Evolutionary conservation across 345 rosid species (phyloP).

Genomic region (Pistacia integerrima): DNA sequence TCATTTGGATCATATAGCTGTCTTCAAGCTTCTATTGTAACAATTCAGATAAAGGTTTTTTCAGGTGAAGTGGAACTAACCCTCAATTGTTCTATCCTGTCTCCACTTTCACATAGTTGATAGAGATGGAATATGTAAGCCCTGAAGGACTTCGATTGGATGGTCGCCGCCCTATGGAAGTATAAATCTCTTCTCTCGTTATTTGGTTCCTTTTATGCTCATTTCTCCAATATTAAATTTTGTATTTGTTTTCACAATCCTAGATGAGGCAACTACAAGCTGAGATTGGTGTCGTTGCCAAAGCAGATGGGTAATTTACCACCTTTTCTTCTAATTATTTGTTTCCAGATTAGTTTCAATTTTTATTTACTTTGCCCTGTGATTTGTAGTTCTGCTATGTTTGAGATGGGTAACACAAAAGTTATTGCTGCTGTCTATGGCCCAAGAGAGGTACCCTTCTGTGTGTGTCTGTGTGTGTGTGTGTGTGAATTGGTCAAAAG

Average conservation of each 20-base stretch:
- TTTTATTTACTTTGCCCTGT: slow-evolving; percentile 2
- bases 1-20: too few relatives aligned
- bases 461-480: neutral
- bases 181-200: neutral
- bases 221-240: neutral
- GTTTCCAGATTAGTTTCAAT: neutral
- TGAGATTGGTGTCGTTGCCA: slow-evolving; percentile 70
- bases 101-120: neutral
- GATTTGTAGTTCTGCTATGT: slow-evolving; percentile 69
- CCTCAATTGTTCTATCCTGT: too few relatives aligned
- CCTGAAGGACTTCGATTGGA: slow-evolving; percentile 86
- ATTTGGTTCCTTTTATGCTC: too few relatives aligned
- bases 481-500: neutral
- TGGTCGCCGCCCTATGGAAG: slow-evolving; percentile 66
- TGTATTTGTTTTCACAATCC: neutral
- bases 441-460: slow-evolving; percentile 73
- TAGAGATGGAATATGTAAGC: slow-evolving; percentile 73
- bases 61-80: too few relatives aligned
- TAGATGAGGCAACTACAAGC: slow-evolving; percentile 96
- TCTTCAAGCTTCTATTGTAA: too few relatives aligned
- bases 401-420: slow-evolving; percentile 97
- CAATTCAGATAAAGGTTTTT: too few relatives aligned
- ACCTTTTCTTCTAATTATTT: neutral
- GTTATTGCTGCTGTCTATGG: slow-evolving; percentile 97
- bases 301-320: slow-evolving; percentile 71